Evolutionary conservation across 805 yeast species (phyloP).

Genomic region (Jamesozyma spencerorum): DNA sequence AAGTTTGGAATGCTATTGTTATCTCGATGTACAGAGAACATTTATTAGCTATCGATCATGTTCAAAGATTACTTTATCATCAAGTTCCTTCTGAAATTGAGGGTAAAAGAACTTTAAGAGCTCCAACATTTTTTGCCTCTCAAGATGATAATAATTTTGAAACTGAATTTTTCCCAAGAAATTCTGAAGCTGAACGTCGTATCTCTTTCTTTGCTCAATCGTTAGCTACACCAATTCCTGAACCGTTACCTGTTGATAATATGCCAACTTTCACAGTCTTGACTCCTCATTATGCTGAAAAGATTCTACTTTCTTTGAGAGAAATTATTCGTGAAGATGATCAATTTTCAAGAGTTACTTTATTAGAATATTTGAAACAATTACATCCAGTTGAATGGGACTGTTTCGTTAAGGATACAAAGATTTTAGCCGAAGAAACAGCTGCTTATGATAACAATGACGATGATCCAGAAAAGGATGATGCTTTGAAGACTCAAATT

Average conservation of each 20-base stretch:
- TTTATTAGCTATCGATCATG: constrained; percentile 94
- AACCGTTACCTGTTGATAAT: constrained; percentile 97
- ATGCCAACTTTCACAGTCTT: constrained; percentile 98
- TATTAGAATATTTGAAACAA: constrained; percentile 89
- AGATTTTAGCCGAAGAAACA: constrained; percentile 88
- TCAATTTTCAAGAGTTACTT: constrained; percentile 87
- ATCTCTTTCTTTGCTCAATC: constrained; percentile 99
- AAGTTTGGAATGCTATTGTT: constrained; percentile 98
- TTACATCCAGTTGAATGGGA: constrained; percentile 97
- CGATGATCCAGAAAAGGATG: constrained; percentile 46
- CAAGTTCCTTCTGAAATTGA: constrained; percentile 98
- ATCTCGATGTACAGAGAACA: constrained; percentile 99
- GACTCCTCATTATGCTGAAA: constrained; percentile 94
- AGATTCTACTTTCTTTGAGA: constrained; percentile 83
- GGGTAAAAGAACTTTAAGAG: constrained; percentile 96
- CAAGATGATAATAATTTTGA: constrained; percentile 93
- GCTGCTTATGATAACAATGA: constrained; percentile 54
- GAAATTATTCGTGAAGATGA: constrained; percentile 97
- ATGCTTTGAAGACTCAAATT: constrained; percentile 68
- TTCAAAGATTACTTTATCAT: constrained; percentile 91
- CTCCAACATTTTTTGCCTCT: constrained; percentile 96
- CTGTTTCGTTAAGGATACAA: constrained; percentile 92
- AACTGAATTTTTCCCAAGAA: constrained; percentile 92
- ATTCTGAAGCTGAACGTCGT: constrained; percentile 99
- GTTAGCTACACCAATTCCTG: constrained; percentile 96